Evolutionary conservation across 441 rosid species (phyloP), one percentile per base, ranked within the genome.

Genomic region (Rhodomyrtus psidioides): DNA sequence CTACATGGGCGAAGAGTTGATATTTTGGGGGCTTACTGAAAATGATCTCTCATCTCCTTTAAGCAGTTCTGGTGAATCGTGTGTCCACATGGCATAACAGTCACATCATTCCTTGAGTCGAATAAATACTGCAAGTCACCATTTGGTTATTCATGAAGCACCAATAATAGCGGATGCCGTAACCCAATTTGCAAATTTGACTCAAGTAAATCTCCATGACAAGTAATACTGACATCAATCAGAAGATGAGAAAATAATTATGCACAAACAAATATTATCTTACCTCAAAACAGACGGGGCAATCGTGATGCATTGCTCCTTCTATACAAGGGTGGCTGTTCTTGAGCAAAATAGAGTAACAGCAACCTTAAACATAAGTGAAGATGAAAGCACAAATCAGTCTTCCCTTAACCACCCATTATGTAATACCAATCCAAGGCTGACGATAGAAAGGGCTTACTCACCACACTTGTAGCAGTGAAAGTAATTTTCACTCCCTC

Each of bases 231-330:
- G 15, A 70, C 79, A 39, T 70, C 51, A 39, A 70, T 70, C 79
- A 70, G 46, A 70, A 70, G 49, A 39, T 10, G 51, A 39, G 79
- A 70, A 70, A 70, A 70, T 39, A 13, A 39, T 51, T 60, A 53
- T 44, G 65, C 55, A 84, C 30, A 65, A 60, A 26, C 70, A 42
- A 24, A 21, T 79, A 27, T 17, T 10, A 44, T 28, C 34, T 55
- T 88, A 96, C 99, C 99, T 96, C 99, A 82, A 94, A 96, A 86
- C 99, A 96, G 75, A 96, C 94, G 24, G 99, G 98, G 70, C 99
- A 96, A 58, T 95, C 98, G 57, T 94, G 99, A 88, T 94, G 99
- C 99, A 96, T 96, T 56, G 98, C 98, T 62, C 99, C 97, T 88
- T 96, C 99, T 28, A 96, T 94, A 82, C 98, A 96, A 54, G 95